These are phyloP conservation scores for Stachybotrys elegans DNA, from an alignment of 2,329 filamentous ascomycete genomes.

Conservation along the genomic window DNA sequence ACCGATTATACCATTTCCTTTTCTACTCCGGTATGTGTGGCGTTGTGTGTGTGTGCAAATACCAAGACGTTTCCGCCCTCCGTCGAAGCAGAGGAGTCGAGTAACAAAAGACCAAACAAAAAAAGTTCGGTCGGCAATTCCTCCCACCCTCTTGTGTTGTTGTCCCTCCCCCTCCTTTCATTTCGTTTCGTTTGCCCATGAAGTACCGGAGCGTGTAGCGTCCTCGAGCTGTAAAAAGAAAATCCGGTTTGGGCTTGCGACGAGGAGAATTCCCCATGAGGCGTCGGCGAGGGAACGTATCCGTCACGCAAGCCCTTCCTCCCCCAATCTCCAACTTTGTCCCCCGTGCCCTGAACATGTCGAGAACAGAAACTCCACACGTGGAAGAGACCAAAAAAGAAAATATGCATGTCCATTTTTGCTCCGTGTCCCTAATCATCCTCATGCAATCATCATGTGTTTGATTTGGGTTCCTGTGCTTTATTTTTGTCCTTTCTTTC, in stretches of 20 bases:
- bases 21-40: slow-evolving; percentile 31
- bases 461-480: slow-evolving; percentile 15
- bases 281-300: too few species aligned
- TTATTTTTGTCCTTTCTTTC: slow-evolving; percentile 23
- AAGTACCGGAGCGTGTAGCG: slow-evolving; percentile 13
- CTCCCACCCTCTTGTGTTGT: background rate
- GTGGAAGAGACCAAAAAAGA: too few species aligned
- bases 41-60: slow-evolving; percentile 22
- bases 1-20: slow-evolving; percentile 28
- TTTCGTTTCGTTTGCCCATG: background rate
- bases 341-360: too few species aligned
- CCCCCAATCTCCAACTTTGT: too few species aligned
- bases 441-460: slow-evolving; percentile 19
- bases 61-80: slow-evolving; percentile 22
- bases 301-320: too few species aligned
- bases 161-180: background rate
- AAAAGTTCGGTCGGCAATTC: background rate
- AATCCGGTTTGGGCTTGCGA: background rate
- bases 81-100: background rate
- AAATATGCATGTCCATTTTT: too few species aligned
- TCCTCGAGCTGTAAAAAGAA: slow-evolving; percentile 13
- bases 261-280: too few species aligned
- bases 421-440: slow-evolving; percentile 15
- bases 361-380: too few species aligned
- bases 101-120: background rate